phyloP scores from a whole-genome alignment of 2,329 filamentous ascomycete genomes.

The Colletotrichum sansevieriae region DNA sequence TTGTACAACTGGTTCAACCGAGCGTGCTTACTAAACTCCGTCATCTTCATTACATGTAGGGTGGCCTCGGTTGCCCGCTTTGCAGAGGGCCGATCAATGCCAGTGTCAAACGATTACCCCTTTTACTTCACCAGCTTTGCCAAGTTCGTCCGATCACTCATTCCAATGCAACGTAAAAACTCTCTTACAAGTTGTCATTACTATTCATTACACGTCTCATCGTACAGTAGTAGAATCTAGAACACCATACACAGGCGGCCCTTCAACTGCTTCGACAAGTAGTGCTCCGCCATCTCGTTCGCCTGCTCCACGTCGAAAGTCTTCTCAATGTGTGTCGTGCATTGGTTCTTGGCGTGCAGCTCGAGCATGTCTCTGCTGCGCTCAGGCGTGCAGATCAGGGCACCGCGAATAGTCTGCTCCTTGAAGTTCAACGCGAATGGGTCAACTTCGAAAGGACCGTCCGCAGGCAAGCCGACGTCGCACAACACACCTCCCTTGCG shows the following conservation, averaged over 20 bases:
- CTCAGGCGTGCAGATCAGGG: conserved; percentile 42
- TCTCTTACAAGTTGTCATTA: not conserved
- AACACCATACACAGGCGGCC: conserved; percentile 43
- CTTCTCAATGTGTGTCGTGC: conserved; percentile 41
- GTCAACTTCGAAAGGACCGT: conserved; percentile 42
- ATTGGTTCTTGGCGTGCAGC: conserved; percentile 40
- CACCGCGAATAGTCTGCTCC: conserved; percentile 42
- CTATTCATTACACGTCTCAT: conserved; percentile 5
- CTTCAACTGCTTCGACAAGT: conserved; percentile 40
- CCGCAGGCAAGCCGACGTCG: conserved; percentile 41
- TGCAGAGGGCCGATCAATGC: not conserved
- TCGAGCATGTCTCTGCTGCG: conserved; percentile 42
- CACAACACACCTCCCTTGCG: conserved; percentile 40
- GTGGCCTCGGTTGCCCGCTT: too few species aligned
- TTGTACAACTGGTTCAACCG: too few species aligned
- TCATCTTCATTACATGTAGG: too few species aligned
- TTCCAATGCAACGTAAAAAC: too few species aligned
- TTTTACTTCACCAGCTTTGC: not conserved
- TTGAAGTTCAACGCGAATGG: conserved; percentile 43
- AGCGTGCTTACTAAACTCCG: too few species aligned
- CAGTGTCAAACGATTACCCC: not conserved
- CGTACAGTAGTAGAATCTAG: conserved; percentile 14
- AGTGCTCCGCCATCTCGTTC: conserved; percentile 42
- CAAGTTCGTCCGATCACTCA: too few species aligned
- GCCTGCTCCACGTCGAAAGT: conserved; percentile 39